A percentile compares a stretch with the other conserved stretches of the same genome.
phyloP scores from a whole-genome alignment of 805 yeast species.

The Wickerhamiella australiensis region DNA sequence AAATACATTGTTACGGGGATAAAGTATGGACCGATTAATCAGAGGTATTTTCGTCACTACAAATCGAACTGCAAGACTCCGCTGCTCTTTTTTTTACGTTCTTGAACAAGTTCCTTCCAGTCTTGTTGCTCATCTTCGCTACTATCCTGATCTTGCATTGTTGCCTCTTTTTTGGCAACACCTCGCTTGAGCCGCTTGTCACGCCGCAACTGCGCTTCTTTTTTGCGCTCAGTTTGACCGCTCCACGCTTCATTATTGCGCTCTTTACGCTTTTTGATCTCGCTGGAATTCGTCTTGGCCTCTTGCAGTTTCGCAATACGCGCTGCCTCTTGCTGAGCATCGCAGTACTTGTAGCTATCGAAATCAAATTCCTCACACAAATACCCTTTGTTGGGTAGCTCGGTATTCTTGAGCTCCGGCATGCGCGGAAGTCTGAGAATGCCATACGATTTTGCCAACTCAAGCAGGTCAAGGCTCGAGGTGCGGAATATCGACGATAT shows the following conservation, averaged over 20 bases:
- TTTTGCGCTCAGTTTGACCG: slow-evolving; percentile 50
- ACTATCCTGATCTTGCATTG: slow-evolving; percentile 20
- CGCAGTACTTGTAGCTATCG: slow-evolving; percentile 54
- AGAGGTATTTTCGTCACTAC: too few relatives aligned
- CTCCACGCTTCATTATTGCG: slow-evolving; percentile 54
- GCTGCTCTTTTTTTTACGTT: slow-evolving; percentile 47
- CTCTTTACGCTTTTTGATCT: slow-evolving; percentile 21
- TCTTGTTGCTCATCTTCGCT: slow-evolving; percentile 45
- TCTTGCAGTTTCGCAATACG: slow-evolving; percentile 48
- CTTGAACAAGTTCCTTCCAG: slow-evolving; percentile 76
- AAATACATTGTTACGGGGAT: too few relatives aligned
- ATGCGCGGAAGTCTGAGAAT: slow-evolving; percentile 75
- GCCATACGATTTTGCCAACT: slow-evolving; percentile 66
- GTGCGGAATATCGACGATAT: slow-evolving; percentile 81
- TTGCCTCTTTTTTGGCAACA: slow-evolving; percentile 32
- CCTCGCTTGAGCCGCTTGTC: slow-evolving; percentile 59
- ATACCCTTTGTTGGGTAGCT: slow-evolving; percentile 66
- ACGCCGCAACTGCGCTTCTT: slow-evolving; percentile 47
- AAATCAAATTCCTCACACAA: slow-evolving; percentile 49
- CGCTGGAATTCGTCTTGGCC: slow-evolving; percentile 29
- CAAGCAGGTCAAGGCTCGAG: slow-evolving; percentile 55
- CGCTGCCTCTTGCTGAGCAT: slow-evolving; percentile 48
- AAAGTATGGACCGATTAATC: too few relatives aligned
- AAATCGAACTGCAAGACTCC: slow-evolving; percentile 42
- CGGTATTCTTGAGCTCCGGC: slow-evolving; percentile 63